These are phyloP conservation scores for Cercospora berteroae DNA, from an alignment of 2,329 filamentous ascomycete species.

Conservation along the genomic window DNA sequence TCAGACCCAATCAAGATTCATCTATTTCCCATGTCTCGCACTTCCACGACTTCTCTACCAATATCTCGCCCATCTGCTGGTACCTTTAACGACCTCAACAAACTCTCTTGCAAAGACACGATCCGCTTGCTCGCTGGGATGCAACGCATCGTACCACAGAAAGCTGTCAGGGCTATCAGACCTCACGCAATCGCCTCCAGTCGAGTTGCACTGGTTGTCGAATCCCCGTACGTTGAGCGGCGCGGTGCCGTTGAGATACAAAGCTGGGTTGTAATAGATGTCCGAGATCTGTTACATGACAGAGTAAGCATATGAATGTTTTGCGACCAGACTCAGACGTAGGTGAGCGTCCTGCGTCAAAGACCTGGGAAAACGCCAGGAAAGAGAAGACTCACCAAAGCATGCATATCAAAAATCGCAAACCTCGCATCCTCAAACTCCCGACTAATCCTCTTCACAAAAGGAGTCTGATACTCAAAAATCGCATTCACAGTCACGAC, in stretches of 20 bases:
- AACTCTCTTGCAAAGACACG: conserved; percentile 58
- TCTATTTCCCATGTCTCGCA: background rate
- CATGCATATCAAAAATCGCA: conserved; percentile 66
- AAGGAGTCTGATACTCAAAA: conserved; percentile 53
- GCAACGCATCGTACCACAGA: conserved; percentile 72
- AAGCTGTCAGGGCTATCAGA: conserved; percentile 56
- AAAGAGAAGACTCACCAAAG: conserved; percentile 45
- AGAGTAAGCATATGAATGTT: background rate
- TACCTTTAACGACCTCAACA: conserved; percentile 53
- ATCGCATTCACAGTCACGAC: conserved; percentile 53
- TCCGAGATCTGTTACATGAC: conserved; percentile 53
- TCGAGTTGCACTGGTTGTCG: conserved; percentile 54
- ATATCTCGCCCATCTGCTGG: conserved; percentile 48
- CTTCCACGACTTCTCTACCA: conserved; percentile 30
- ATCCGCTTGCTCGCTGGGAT: conserved; percentile 66
- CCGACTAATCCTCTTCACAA: conserved; percentile 43
- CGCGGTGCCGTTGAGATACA: conserved; percentile 61
- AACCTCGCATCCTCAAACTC: conserved; percentile 58
- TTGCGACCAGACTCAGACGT: too few relatives aligned
- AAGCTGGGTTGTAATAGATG: conserved; percentile 59
- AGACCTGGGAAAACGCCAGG: background rate
- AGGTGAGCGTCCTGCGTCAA: too few relatives aligned
- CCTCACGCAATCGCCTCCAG: conserved; percentile 44
- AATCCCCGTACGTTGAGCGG: conserved; percentile 62
- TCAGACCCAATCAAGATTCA: background rate